Evolutionary conservation across 495 filamentous ascomycete genomes (phyloP).

Genomic region (Antarctomyces pellizariae): DNA sequence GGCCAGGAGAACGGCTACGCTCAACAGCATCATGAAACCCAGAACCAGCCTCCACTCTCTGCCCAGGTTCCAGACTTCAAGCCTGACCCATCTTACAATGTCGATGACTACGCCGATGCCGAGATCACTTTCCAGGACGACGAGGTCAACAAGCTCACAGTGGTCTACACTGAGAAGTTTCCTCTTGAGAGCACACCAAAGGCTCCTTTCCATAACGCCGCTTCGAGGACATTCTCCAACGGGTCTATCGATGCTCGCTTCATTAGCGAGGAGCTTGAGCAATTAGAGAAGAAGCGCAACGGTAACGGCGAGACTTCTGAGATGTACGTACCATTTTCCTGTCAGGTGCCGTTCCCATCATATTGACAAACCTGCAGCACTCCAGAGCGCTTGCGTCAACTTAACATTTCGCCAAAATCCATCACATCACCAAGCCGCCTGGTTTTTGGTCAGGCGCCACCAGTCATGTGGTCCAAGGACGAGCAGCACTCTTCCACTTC

Average conservation of each 20-base stretch:
- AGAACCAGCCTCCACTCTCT: too few relatives aligned
- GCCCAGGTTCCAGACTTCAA: conserved; percentile 58
- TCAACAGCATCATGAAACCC: conserved; percentile 24
- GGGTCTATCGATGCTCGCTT: conserved; percentile 28
- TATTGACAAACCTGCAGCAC: conserved; percentile 6
- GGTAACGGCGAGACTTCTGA: conserved; percentile 11
- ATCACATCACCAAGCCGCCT: conserved; percentile 7
- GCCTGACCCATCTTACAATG: conserved; percentile 25
- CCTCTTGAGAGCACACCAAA: conserved; percentile 7
- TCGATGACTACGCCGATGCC: conserved; percentile 19
- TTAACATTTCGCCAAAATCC: conserved; percentile 9
- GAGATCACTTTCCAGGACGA: conserved; percentile 28
- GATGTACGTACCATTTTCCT: too few relatives aligned
- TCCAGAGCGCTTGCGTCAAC: conserved; percentile 9
- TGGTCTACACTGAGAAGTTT: conserved; percentile 7
- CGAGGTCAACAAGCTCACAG: conserved; percentile 26
- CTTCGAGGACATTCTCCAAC: conserved; percentile 26
- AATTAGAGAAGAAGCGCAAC: conserved; percentile 11
- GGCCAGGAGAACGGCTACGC: conserved; percentile 17
- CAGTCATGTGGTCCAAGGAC: conserved; percentile 14
- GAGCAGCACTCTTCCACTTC: conserved; percentile 8
- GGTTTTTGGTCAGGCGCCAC: conserved; percentile 6
- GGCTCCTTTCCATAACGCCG: conserved; percentile 17
- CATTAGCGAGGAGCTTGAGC: conserved; percentile 13
- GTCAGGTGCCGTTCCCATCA: conserved; percentile 1